A percentile compares a stretch with the other conserved stretches of the same genome.
Evolutionary conservation across 306 rosid species (phyloP).

Genomic region (Parietaria judaica): DNA sequence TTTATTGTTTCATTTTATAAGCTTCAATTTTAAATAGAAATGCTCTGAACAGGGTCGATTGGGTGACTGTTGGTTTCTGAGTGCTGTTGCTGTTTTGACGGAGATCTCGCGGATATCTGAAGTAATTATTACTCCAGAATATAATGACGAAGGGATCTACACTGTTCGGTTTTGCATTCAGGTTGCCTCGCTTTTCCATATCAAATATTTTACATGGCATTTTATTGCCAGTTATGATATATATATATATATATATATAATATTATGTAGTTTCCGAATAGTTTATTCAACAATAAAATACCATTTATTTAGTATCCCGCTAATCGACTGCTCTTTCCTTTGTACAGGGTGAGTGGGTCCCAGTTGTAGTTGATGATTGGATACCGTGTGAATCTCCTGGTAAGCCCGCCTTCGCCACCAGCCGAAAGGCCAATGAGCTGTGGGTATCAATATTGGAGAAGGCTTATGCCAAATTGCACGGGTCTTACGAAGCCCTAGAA

Average conservation of each 20-base stretch:
- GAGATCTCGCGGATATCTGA: conserved; percentile 92
- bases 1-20: neutral
- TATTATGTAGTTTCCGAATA: too few species aligned
- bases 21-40: conserved; percentile 9
- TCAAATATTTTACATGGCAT: neutral
- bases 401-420: conserved; percentile 95
- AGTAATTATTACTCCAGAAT: conserved; percentile 88
- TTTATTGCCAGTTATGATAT: too few species aligned
- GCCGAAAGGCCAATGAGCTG: conserved; percentile 83
- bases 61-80: conserved; percentile 99
- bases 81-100: conserved; percentile 96
- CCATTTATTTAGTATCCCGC: neutral
- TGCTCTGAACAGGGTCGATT: conserved; percentile 60
- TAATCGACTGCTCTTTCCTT: neutral
- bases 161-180: conserved; percentile 97
- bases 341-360: conserved; percentile 94
- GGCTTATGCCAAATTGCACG: conserved; percentile 99
- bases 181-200: conserved; percentile 35
- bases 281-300: neutral
- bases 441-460: conserved; percentile 99
- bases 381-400: conserved; percentile 94
- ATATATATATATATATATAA: too few species aligned
- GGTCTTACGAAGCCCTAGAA: conserved; percentile 95
- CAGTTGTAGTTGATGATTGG: conserved; percentile 99
- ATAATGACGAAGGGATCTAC: conserved; percentile 95